These are phyloP conservation scores for Curvularia sp. DNA, from an alignment of 2,329 filamentous ascomycete species.

Conservation along the genomic window DNA sequence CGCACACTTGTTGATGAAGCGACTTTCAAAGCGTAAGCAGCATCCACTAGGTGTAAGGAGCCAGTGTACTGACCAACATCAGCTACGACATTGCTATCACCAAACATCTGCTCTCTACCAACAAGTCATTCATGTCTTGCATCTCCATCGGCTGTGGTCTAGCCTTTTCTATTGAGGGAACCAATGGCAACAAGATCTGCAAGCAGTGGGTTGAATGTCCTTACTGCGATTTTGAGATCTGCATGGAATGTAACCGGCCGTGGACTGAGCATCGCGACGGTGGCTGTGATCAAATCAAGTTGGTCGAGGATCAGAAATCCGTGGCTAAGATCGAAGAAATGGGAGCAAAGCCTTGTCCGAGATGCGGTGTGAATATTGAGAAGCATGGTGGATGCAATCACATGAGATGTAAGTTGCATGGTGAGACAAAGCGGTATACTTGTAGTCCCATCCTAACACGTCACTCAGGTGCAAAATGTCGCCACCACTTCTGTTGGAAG, in stretches of 20 bases:
- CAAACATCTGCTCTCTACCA: constrained; percentile 21
- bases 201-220: constrained; percentile 32
- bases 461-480: constrained; percentile 21
- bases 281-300: constrained; percentile 26
- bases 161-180: constrained; percentile 33
- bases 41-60: no score
- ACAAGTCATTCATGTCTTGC: constrained; percentile 27
- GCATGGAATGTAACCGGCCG: constrained; percentile 31
- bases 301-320: constrained; percentile 26
- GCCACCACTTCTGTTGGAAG: constrained; percentile 34
- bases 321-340: constrained; percentile 26
- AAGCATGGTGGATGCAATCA: constrained; percentile 39
- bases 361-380: constrained; percentile 34
- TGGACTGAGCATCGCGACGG: constrained; percentile 21
- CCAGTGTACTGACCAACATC: constrained; percentile 7
- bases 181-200: not conserved
- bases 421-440: not conserved
- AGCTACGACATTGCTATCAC: constrained; percentile 34
- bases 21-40: constrained; percentile 25
- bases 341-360: constrained; percentile 38
- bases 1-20: constrained; percentile 18
- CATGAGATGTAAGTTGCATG: constrained; percentile 31
- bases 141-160: constrained; percentile 28
- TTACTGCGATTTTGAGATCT: constrained; percentile 30
- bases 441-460: not conserved